Evolutionary conservation across 2,329 filamentous ascomycete genomes (phyloP), one percentile per base, ranked within the genome.

Genomic region (Chrysoporthe cubensis): DNA sequence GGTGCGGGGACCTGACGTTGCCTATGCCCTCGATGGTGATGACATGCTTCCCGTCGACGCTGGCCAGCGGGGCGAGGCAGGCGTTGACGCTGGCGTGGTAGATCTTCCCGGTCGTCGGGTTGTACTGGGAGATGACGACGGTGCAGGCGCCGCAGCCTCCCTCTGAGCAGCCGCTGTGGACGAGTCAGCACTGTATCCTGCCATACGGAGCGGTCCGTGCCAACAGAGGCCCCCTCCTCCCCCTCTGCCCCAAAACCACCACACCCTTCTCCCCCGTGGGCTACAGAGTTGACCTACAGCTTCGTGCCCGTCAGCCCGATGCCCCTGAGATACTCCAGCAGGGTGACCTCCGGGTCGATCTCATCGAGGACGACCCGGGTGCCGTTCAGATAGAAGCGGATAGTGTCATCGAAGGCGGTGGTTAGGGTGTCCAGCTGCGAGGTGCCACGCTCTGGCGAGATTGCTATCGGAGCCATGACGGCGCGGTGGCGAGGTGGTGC

Each of bases 61-160:
- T 97, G 72, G 94, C 92, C 59, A 99, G 85, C 7, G 96, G 96
- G 13, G 96, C 95, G 64, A 99, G 84, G 77, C 96, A 99, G 54
- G 96, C 96, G 77, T 99, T 99, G 69, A 98, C 93, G 65, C 93
- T 96, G 67, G 96, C 96, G 83, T 99, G 95, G 76, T 98, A 98
- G 73, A 98, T 92, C 77, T 92, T 87, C 75, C 92, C 92, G 6
- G 94, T 97, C 3, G 93, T 97, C 1, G 94, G 94, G 76, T 98
- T 98, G 76, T 91, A 90, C 78, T 98, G 94, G 71, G 93, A 97
- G 52, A 99, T 87, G 42, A 99, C 94, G 58, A 98, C 93, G 56
- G 95, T 98, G 77, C 95, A 98, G 71, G 96, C 96, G 74, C 96
- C 96, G 76, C 96, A 99, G 1, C 96, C 96, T 71, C 96, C 96